Evolutionary conservation across 176 grass and related monocot species (phyloP), one percentile per base, ranked within the genome.

Genomic region (Tillandsia leiboldiana): DNA sequence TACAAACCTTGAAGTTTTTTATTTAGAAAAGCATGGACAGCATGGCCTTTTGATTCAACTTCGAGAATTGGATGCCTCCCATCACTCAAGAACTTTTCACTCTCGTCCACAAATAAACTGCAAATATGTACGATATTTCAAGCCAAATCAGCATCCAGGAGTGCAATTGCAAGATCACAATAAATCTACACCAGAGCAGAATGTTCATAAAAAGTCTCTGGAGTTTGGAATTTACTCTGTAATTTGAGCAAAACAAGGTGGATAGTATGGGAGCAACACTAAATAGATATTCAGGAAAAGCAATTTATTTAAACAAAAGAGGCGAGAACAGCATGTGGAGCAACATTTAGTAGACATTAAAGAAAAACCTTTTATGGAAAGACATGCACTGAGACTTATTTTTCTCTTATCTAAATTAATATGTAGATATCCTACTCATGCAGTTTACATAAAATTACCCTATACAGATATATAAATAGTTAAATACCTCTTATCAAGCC

Each of bases 21-120:
- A 54, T 99, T 99, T 73, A 93, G 68, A 82, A 99, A 99, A 82
- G 71, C 75, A 56, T 90, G 89, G 77, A 89, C 79, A 68, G 74
- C 94, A 82, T 99, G 94, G 67, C 94, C 94, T 81, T 87, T 78
- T 9, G 94, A 99, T 70, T 80, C 72, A 48, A 99, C 74, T 72
- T 70, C 78, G 17, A 96, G 82, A 79, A 84, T 14, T 72, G 75
- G 77, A 72, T 81, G 63, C 33, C 74, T 82, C 42, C 51, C 73
- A 53, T 63, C 67, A 49, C 69, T 27, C 12, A 24, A 68, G 63
- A 73, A 75, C 24, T 61, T 70, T 75, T 93, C 86, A 77, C 69
- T 83, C 85, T 42, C 50, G 27, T 84, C 85, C 12, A 88, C 74
- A 73, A 65, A 22, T 77, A 99, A 87, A 81, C 89, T 99, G 86